phyloP scores from a whole-genome alignment of 2,329 filamentous ascomycete genomes.

The Trichoderma sp. region DNA sequence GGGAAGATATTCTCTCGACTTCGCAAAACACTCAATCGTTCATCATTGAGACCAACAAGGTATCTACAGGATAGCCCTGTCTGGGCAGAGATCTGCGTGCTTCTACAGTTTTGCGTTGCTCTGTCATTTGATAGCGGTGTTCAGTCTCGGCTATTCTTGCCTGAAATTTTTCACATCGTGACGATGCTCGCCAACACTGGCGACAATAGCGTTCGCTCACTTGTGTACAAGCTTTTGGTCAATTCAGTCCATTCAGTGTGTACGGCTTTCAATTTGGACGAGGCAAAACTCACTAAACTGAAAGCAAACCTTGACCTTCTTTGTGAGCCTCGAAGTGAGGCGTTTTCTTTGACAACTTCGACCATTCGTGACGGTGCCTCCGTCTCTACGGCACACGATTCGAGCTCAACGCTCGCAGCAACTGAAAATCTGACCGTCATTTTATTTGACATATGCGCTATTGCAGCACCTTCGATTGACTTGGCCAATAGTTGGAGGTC shows the following conservation, averaged over 20 bases:
- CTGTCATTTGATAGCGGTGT: constrained; percentile 66
- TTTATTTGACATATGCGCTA: constrained; percentile 60
- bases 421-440: constrained; percentile 61
- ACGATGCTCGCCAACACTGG: constrained; percentile 69
- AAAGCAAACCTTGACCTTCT: constrained; percentile 55
- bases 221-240: constrained; percentile 61
- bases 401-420: constrained; percentile 48
- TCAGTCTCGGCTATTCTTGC: constrained; percentile 64
- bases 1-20: constrained; percentile 64
- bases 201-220: constrained; percentile 50
- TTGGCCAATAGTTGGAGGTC: constrained; percentile 67
- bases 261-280: constrained; percentile 62
- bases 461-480: constrained; percentile 62
- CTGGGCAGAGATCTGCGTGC: constrained; percentile 66
- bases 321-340: constrained; percentile 57
- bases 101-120: constrained; percentile 63
- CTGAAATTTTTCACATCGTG: constrained; percentile 67
- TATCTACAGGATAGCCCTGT: constrained; percentile 63
- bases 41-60: constrained; percentile 63
- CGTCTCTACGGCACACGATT: constrained; percentile 53
- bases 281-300: constrained; percentile 54
- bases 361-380: constrained; percentile 52
- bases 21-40: constrained; percentile 64
- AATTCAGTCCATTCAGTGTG: constrained; percentile 67
- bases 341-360: constrained; percentile 49